These are phyloP conservation scores for Sclerotinia subarctica DNA, from an alignment of 2,329 filamentous ascomycete genomes.

Conservation along the genomic window DNA sequence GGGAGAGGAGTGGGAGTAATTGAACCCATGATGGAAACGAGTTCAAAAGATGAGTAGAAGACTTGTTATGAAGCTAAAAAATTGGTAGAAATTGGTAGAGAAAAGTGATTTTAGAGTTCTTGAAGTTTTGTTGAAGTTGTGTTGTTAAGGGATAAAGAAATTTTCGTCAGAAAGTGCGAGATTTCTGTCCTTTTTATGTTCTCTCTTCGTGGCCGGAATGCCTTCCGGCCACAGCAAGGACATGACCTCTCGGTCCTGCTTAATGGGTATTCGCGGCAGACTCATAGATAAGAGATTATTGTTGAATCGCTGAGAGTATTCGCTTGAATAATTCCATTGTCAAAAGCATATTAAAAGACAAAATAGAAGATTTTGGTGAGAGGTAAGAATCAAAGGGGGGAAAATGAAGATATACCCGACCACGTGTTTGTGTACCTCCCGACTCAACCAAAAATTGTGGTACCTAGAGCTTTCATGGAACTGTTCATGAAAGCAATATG, in stretches of 20 bases:
- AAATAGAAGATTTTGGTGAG: background rate
- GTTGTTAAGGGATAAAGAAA: conserved; percentile 26
- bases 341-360: no score
- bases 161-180: conserved; percentile 20
- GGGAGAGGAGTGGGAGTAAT: conserved; percentile 28
- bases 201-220: conserved; percentile 34
- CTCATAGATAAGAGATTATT: conserved; percentile 30
- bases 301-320: conserved; percentile 4
- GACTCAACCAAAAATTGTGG: background rate
- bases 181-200: conserved; percentile 32
- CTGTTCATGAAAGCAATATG: background rate
- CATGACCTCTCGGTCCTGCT: conserved; percentile 20
- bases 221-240: conserved; percentile 33
- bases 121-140: background rate
- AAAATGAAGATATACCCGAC: conserved; percentile 18
- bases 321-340: background rate
- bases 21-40: conserved; percentile 36
- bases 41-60: conserved; percentile 10
- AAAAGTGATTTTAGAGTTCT: conserved; percentile 15
- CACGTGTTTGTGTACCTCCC: conserved; percentile 13
- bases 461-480: background rate
- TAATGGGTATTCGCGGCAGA: conserved; percentile 24
- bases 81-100: conserved; percentile 7
- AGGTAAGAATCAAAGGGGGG: conserved; percentile 13
- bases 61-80: conserved; percentile 8